A percentile compares a stretch with the other conserved stretches of the same genome.
Evolutionary conservation across 2,329 filamentous ascomycete species (phyloP).

Genomic region (Xylariaceae sp.): DNA sequence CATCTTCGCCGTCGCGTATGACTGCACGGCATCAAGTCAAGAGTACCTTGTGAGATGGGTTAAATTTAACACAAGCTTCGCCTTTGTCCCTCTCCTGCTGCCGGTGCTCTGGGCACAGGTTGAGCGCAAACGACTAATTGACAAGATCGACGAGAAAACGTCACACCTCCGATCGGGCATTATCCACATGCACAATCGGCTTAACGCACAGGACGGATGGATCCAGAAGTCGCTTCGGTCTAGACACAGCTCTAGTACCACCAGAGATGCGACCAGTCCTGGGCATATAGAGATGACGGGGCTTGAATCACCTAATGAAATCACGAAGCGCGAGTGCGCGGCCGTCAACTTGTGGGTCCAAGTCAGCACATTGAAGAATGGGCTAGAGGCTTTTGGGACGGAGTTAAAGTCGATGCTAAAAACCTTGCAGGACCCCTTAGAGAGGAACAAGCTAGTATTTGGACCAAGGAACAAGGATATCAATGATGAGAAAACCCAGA

Average conservation of each 20-base stretch:
- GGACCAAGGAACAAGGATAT: background rate
- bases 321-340: slow-evolving; percentile 16
- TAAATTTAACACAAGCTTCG: background rate
- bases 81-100: slow-evolving; percentile 18
- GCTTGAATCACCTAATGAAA: no score
- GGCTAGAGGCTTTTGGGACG: slow-evolving; percentile 12
- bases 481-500: background rate
- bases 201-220: no score
- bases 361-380: slow-evolving; percentile 18
- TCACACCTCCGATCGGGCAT: slow-evolving; percentile 12
- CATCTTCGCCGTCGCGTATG: slow-evolving; percentile 20
- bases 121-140: slow-evolving; percentile 16
- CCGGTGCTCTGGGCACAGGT: slow-evolving; percentile 19
- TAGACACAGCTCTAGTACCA: no score
- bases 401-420: slow-evolving; percentile 11
- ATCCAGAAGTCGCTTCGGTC: no score
- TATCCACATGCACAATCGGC: slow-evolving; percentile 13
- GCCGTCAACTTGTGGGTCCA: slow-evolving; percentile 15
- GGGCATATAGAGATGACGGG: no score
- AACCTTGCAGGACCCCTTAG: background rate
- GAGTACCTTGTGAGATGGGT: background rate
- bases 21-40: slow-evolving; percentile 9
- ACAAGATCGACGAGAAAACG: slow-evolving; percentile 7
- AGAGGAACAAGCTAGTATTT: background rate
- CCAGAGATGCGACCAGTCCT: no score